A percentile compares a stretch with the other conserved stretches of the same genome.
phyloP scores from a whole-genome alignment of 345 rosid genomes.

The Combretum micranthum region DNA sequence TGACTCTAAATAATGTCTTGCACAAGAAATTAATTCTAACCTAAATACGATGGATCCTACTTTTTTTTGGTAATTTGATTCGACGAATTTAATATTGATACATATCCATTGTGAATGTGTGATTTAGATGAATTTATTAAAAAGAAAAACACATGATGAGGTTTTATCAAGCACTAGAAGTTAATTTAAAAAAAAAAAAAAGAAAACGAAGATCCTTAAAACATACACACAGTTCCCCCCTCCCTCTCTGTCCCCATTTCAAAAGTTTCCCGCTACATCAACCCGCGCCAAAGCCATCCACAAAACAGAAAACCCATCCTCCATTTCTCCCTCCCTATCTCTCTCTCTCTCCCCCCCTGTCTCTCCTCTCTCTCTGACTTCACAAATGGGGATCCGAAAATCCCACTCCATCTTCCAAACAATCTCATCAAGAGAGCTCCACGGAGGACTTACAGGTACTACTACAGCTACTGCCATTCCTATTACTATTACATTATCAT shows the following conservation, averaged over 20 bases:
- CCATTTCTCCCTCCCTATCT: neutral
- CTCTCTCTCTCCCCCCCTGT: neutral
- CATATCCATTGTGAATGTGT: no score
- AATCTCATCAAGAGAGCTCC: constrained; percentile 72
- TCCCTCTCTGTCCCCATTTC: constrained; percentile 7
- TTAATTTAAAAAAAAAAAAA: no score
- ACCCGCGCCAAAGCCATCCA: neutral
- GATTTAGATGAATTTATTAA: no score
- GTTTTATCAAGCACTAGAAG: no score
- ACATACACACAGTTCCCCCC: neutral
- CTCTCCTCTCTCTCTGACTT: neutral
- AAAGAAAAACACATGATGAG: no score
- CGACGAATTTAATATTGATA: no score
- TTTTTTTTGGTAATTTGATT: no score
- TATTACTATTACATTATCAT: neutral
- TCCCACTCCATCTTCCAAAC: constrained; percentile 49
- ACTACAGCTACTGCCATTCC: neutral
- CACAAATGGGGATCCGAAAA: constrained; percentile 32
- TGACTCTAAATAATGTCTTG: no score
- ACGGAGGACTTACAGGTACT: constrained; percentile 43
- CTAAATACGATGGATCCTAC: no score
- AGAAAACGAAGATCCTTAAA: neutral
- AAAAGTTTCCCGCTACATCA: constrained; percentile 14
- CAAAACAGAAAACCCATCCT: neutral
- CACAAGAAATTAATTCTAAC: no score